Evolutionary conservation across 495 filamentous ascomycete species (phyloP).

Genomic region (Neurospora tetrasperma): DNA sequence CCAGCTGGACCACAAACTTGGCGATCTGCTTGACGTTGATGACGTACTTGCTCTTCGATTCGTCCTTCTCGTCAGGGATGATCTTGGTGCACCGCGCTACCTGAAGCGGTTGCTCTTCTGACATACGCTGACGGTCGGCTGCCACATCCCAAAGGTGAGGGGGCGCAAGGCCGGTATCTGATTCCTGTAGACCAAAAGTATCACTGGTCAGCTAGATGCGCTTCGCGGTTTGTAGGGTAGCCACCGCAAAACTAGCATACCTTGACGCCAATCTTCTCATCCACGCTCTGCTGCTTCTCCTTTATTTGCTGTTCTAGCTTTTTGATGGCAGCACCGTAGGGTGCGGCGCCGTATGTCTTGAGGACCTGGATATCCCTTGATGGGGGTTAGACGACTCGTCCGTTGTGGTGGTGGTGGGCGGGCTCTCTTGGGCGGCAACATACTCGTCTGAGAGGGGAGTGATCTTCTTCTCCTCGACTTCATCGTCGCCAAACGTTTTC

Average conservation of each 20-base stretch:
- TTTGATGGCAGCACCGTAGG: slow-evolving; percentile 85
- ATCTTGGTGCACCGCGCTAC: slow-evolving; percentile 99
- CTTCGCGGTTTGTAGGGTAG: neutral
- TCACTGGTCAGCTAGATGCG: slow-evolving; percentile 1
- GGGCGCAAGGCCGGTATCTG: slow-evolving; percentile 93
- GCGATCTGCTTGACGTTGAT: slow-evolving; percentile 99
- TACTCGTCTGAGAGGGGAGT: slow-evolving; percentile 92
- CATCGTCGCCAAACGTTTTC: slow-evolving; percentile 93
- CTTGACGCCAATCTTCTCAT: slow-evolving; percentile 86
- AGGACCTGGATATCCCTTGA: slow-evolving; percentile 94
- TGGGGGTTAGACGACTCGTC: slow-evolving; percentile 21
- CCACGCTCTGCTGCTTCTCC: slow-evolving; percentile 88
- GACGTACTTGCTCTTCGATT: slow-evolving; percentile 98
- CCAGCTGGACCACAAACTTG: slow-evolving; percentile 97
- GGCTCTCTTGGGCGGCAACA: slow-evolving; percentile 22
- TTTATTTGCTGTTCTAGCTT: slow-evolving; percentile 98
- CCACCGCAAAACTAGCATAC: slow-evolving; percentile 12
- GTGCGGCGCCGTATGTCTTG: slow-evolving; percentile 96
- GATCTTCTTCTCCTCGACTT: slow-evolving; percentile 98
- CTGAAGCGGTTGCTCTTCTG: slow-evolving; percentile 93
- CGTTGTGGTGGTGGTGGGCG: slow-evolving; percentile 14
- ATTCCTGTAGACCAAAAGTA: slow-evolving; percentile 52
- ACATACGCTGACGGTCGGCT: slow-evolving; percentile 95
- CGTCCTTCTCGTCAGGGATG: slow-evolving; percentile 91
- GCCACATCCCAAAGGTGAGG: slow-evolving; percentile 98